A percentile compares a stretch with the other conserved stretches of the same genome.
Evolutionary conservation across 805 yeast genomes (phyloP).

Genomic region (Yarrowia sp.): DNA sequence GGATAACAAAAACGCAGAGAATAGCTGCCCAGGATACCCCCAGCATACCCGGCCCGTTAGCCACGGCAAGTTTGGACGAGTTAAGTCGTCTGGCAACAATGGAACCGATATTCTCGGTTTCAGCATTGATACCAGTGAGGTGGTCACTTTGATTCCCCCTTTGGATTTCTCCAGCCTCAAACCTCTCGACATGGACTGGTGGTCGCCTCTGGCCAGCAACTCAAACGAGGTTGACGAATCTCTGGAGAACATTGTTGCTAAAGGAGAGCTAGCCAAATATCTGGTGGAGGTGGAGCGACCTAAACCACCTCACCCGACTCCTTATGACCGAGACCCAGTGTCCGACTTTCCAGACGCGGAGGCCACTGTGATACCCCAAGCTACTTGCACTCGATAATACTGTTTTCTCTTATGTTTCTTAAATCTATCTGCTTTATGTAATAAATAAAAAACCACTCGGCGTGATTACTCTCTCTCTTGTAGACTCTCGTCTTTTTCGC

Average conservation of each 20-base stretch:
- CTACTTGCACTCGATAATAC: not conserved
- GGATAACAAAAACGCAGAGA: constrained; percentile 4
- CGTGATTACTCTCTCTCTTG: not conserved
- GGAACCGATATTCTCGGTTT: constrained; percentile 5
- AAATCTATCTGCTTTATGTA: not conserved
- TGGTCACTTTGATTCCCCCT: not conserved
- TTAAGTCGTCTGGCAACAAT: constrained; percentile 12
- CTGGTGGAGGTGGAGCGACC: not conserved
- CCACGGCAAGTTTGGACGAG: constrained; percentile 8
- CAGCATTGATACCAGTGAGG: not conserved
- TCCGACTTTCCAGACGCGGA: not conserved
- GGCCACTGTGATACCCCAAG: not conserved
- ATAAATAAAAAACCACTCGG: not conserved
- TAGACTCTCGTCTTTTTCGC: not conserved
- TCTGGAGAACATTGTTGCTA: not conserved
- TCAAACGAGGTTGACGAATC: not conserved
- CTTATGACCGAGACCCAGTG: constrained; percentile 1
- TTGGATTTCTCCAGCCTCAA: not conserved
- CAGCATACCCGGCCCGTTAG: not conserved
- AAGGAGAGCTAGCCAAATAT: not conserved
- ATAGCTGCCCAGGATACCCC: constrained; percentile 21
- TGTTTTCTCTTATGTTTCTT: not conserved
- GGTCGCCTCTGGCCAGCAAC: not conserved
- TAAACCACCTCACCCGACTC: not conserved
- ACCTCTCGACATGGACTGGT: not conserved